Evolutionary conservation across 108 stramenopile species (phyloP), one percentile per base, ranked within the genome.

Genomic region (Nitzschia palea): DNA sequence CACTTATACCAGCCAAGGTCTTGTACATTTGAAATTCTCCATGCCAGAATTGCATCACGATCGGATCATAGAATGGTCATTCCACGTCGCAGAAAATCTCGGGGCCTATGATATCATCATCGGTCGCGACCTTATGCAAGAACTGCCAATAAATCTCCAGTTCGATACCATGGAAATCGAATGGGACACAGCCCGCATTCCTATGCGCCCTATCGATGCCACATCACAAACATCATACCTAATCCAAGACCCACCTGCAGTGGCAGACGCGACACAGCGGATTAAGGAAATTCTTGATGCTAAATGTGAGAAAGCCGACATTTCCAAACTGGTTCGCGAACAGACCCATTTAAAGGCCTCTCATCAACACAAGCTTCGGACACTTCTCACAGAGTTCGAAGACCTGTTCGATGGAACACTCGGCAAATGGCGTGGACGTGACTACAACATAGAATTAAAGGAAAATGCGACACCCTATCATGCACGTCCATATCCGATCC

Each of bases 391-490:
- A 42, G 40, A n/a, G 22, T n/a, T 18, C 6, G 15, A 51, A 22
- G 18, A 51, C 20, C 18, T 51, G 50, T 51, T 51, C 18, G 50
- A 51, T 18, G 50, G 50, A 51, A 51, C 50, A 6, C 18, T 51
- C 9, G 50, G 50, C 18, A 22, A 9, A 22, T 51, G 50, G 50
- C 6, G 18, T 18, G 40, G 40, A 12, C 8, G 10, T 12, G 40
- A 42, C 8, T 42, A 42, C 14, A 42, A 42, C 14, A 51, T 85
- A 20, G 65, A 79, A 9, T 5, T 85, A 0, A 22, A 33, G 45
- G 37, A 31, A 32, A 55, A 51, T 26, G 75, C 80, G 4, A 50
- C 45, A 43, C 71, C 73, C n/a, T n/a, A n/a, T n/a, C n/a, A n/a
- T n/a, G n/a, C n/a, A n/a, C 23, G 55, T 6, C 55, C 55, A 29